Evolutionary conservation across 371 early-diverging fungal genomes (phyloP), one percentile per base, ranked within the genome.

Genomic region (Mortierella sp.): DNA sequence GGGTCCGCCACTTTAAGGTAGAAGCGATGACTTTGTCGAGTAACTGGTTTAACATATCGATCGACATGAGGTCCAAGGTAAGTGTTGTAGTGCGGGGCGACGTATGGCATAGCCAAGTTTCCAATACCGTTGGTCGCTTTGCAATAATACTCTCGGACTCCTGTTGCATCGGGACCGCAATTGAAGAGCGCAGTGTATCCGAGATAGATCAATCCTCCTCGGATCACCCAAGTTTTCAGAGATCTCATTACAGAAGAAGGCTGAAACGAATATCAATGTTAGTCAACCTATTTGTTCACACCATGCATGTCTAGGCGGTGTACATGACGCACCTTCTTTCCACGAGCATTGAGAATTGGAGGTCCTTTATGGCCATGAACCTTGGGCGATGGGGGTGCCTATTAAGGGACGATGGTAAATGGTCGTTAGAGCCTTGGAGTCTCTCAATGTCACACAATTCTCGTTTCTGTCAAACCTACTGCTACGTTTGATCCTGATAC

Each of bases 341-440:
- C 63, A 39, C 67, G 56, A 1, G 51, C 56, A 30, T 64, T 71
- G 31, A 78, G 21, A 38, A 71, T 78, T 9, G 78, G 70, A 19
- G 78, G 78, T 9, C 78, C 78, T 38, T 78, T 78, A 46, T 58
- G 59, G 13, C 65, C 71, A 31, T 78, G 78, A 30, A 78, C 31
- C 61, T 64, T 78, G 13, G 78, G 71, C 0, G 78, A 78, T 19
- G 78, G 78, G 3, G 78, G 78, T 1, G 71, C 18, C 70, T 73
- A 50, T 4, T 19, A 19, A 51, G 13, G 26, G 31, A 46, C 21
- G 4, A 10, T 21, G n/a, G 8, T 38, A 41, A 39, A 39, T 39
- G 23, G 24, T 27, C 18, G 38, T 38, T 8, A 38, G 38, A 8
- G 12, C 38, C 12, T 38, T 38, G 38, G 12, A 38, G 12, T 38